Evolutionary conservation across 164 flowering plant genomes (phyloP).

Genomic region (Vitis rotundifolia): DNA sequence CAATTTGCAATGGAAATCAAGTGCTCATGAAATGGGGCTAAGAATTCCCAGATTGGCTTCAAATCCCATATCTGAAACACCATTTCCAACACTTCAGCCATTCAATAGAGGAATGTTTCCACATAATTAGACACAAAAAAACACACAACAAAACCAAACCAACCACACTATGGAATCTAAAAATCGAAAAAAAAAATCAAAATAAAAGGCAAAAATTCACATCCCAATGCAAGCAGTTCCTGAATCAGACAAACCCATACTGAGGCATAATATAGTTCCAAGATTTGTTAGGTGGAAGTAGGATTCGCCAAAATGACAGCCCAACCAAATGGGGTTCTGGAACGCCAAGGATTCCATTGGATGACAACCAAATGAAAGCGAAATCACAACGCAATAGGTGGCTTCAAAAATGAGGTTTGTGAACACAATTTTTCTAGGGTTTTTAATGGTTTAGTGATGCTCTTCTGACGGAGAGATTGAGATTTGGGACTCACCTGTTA

Average conservation of each 20-base stretch:
- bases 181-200: neutral
- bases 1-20: conserved; percentile 8
- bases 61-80: conserved; percentile 23
- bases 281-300: conserved; percentile 19
- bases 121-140: neutral
- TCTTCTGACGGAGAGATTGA: neutral
- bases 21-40: neutral
- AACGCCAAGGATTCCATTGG: neutral
- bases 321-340: conserved; percentile 12
- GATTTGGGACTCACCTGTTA: neutral
- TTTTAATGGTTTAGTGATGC: neutral
- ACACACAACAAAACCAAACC: neutral
- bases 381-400: conserved; percentile 10
- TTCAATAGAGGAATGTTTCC: neutral
- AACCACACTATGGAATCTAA: conserved; percentile 10
- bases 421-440: neutral
- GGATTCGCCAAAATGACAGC: conserved; percentile 22
- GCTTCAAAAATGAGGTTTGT: conserved; percentile 5
- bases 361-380: conserved; percentile 11
- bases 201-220: neutral
- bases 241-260: conserved; percentile 32
- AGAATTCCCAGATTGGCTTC: conserved; percentile 1
- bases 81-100: conserved; percentile 11
- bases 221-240: conserved; percentile 22
- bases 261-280: neutral